phyloP scores from a whole-genome alignment of 2,329 filamentous ascomycete genomes.

The Colletotrichum spinosum region DNA sequence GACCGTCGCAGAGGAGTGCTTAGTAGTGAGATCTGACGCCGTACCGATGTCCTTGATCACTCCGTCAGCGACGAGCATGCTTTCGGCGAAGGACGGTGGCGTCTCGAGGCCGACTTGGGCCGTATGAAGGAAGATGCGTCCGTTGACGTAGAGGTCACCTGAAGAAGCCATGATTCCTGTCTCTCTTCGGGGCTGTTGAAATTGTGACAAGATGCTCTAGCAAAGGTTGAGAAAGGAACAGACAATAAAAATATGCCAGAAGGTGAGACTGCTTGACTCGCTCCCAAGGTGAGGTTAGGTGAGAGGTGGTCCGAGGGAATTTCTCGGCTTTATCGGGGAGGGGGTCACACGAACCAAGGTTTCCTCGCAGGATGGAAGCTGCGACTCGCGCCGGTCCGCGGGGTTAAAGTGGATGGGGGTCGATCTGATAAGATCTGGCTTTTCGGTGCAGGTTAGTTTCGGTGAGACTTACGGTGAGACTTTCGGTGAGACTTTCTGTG shows the following conservation, averaged over 20 bases:
- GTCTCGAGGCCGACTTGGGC: conserved; percentile 29
- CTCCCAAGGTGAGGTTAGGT: not conserved
- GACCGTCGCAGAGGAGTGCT: not conserved
- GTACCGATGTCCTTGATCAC: conserved; percentile 35
- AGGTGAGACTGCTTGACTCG: no score
- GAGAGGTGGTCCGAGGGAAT: conserved; percentile 16
- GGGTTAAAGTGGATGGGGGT: conserved; percentile 26
- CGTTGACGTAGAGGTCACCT: conserved; percentile 37
- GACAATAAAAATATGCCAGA: not conserved
- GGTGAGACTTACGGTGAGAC: not conserved
- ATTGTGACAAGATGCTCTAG: not conserved
- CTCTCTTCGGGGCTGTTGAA: not conserved
- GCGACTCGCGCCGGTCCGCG: conserved; percentile 17
- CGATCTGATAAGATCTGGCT: conserved; percentile 33
- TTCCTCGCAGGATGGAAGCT: not conserved
- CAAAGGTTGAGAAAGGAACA: not conserved
- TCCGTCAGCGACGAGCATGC: conserved; percentile 37
- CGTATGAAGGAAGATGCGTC: conserved; percentile 37
- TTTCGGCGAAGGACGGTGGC: conserved; percentile 37
- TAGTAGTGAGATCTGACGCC: conserved; percentile 8
- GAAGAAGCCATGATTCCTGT: not conserved
- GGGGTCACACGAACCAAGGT: not conserved
- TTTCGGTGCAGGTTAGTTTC: not conserved
- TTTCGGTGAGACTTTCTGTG: conserved; percentile 16
- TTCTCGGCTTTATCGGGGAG: conserved; percentile 3